Evolutionary conservation across 257 asterid genomes (phyloP).

Genomic region (Solanum peruvianum): DNA sequence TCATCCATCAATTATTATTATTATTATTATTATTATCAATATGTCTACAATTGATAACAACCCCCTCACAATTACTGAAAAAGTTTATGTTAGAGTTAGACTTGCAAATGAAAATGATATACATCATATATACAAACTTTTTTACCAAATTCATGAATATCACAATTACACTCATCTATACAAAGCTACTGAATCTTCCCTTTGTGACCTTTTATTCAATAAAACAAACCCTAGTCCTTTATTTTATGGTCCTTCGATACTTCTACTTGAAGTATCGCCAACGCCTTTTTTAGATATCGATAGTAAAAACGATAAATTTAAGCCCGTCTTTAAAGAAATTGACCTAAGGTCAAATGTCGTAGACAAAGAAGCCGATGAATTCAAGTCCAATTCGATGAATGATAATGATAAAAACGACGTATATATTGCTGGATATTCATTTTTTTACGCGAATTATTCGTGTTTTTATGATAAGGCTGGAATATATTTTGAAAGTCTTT

Average conservation of each 20-base stretch:
- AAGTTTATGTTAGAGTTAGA: neutral
- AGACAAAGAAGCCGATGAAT: neutral
- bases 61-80: neutral
- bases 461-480: constrained; percentile 2
- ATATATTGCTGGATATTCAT: neutral
- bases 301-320: neutral
- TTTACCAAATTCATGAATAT: constrained; percentile 3
- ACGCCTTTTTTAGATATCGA: neutral
- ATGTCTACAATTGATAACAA: neutral
- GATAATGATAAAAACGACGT: neutral
- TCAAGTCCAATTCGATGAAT: neutral
- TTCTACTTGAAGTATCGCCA: constrained; percentile 1
- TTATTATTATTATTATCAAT: neutral
- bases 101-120: neutral
- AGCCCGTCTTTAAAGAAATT: neutral
- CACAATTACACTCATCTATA: neutral
- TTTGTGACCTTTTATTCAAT: neutral
- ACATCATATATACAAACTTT: neutral
- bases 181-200: constrained; percentile 1
- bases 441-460: constrained; percentile 3
- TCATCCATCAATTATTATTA: too few species aligned
- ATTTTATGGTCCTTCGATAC: neutral
- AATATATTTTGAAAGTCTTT: constrained; percentile 4
- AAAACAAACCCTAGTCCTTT: constrained; percentile 1
- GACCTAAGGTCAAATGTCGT: neutral